Evolutionary conservation across 139 green algal species (phyloP), one percentile per base, ranked within the genome.

Genomic region (Medakamo hakoo): DNA sequence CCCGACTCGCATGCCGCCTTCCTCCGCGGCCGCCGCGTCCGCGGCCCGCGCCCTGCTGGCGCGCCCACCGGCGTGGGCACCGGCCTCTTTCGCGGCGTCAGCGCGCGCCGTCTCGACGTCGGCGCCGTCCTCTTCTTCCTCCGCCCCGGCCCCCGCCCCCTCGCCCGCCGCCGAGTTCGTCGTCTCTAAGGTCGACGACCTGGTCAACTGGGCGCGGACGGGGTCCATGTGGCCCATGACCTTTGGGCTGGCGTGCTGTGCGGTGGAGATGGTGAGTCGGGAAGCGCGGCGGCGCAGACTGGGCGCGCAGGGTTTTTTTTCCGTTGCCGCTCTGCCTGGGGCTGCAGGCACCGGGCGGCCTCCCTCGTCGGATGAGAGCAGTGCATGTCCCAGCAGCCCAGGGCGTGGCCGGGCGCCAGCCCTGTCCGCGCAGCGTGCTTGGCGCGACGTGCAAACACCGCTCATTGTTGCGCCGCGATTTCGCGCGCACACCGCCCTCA

Each of bases 181-280:
- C 4, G 40, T 76, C 22, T 29, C 31, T 30, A 76, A 76, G 57
- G 71, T 89, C 14, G 84, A 92, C 63, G 70, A 77, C 30, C 73
- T 96, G 22, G 76, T 97, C 57, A 93, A 92, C 73, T 97, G 90
- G 90, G 90, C 89, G 0, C 70, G 86, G 5, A 81, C 83, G 55
- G 86, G 90, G 26, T 93, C 82, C 24, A 86, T 97, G 68, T 97
- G 90, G 90, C 90, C 90, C 2, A 96, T 97, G 90, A 97, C 90
- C 2, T 97, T 97, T 63, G 89, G 89, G 1, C 73, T 97, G 58
- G 91, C 90, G 0, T 97, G 90, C 77, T 97, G 90, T 70, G 90
- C 90, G 1, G 91, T 97, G 64, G 90, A 97, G 75, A 97, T 97
- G 90, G 97, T 97, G 90, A 52, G 40, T 52, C 16, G 40, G 40